A percentile compares a stretch with the other conserved stretches of the same genome.
Conservation (phyloP, 257 asterid species). For the Paulownia fortunei region DNA sequence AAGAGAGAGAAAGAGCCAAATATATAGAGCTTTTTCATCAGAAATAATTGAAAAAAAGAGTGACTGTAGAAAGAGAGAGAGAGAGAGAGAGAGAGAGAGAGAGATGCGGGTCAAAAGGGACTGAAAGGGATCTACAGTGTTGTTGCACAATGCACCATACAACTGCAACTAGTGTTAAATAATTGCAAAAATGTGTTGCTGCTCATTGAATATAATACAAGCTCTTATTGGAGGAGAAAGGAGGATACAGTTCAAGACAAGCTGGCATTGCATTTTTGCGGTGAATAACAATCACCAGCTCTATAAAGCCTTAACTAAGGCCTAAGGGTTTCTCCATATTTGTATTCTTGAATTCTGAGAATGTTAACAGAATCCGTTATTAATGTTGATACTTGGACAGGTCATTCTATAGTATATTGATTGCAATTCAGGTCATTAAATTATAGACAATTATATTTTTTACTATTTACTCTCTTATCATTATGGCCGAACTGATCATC, state of each 20-base stretch:
- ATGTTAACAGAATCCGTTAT: neutral
- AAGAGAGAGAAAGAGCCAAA: conserved; percentile 35
- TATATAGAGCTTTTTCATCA: conserved; percentile 41
- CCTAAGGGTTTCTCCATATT: neutral
- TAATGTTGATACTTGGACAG: neutral
- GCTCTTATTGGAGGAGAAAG: neutral
- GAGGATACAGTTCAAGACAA: conserved; percentile 39
- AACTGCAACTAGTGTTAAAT: conserved; percentile 13
- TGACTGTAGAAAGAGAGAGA: neutral
- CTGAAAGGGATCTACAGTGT: conserved; percentile 36
- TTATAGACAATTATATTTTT: too few relatives aligned
- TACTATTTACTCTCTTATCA: too few relatives aligned
- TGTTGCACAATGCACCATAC: conserved; percentile 22
- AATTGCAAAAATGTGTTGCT: neutral
- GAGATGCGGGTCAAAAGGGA: conserved; percentile 37
- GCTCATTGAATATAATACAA: neutral
- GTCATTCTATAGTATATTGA: too few relatives aligned
- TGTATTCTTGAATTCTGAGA: neutral
- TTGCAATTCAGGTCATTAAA: too few relatives aligned
- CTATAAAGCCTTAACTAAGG: neutral
- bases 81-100: conserved; percentile 33
- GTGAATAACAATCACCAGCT: conserved; percentile 8
- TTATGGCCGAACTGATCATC: too few relatives aligned
- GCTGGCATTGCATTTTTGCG: conserved; percentile 45
- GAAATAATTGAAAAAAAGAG: neutral